A percentile compares a stretch with the other conserved stretches of the same genome.
Conservation (phyloP, 2,329 filamentous ascomycete species). For the Ophiocordyceps unilateralis region DNA sequence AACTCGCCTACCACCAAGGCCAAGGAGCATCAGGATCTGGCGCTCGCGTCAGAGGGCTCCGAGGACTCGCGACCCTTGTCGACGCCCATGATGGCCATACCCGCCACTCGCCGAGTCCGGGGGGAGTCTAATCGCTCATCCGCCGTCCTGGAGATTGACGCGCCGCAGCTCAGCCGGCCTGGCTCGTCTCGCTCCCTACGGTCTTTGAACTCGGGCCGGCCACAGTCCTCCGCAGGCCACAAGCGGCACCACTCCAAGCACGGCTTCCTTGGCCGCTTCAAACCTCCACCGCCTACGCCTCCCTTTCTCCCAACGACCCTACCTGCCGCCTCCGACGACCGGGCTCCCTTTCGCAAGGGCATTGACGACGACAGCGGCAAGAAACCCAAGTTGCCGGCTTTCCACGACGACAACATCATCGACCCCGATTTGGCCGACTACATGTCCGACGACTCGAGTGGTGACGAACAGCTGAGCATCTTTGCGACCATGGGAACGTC, state of each 20-base stretch:
- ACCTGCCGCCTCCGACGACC: slow-evolving; percentile 44
- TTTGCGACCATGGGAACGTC: slow-evolving; percentile 58
- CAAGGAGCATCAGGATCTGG: slow-evolving; percentile 19
- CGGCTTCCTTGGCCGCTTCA: slow-evolving; percentile 63
- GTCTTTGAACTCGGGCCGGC: slow-evolving; percentile 49
- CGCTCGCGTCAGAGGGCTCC: slow-evolving; percentile 21
- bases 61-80: slow-evolving; percentile 36
- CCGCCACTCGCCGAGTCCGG: slow-evolving; percentile 45
- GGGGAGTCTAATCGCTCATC: slow-evolving; percentile 76
- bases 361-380: slow-evolving; percentile 47
- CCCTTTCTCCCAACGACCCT: neutral
- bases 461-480: slow-evolving; percentile 79
- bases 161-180: slow-evolving; percentile 71
- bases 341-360: slow-evolving; percentile 71
- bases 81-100: slow-evolving; percentile 58
- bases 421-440: slow-evolving; percentile 91
- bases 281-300: slow-evolving; percentile 26
- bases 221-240: slow-evolving; percentile 58
- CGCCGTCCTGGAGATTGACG: slow-evolving; percentile 77
- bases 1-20: slow-evolving; percentile 13
- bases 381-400: slow-evolving; percentile 63
- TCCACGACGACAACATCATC: slow-evolving; percentile 96
- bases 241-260: slow-evolving; percentile 79
- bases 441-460: slow-evolving; percentile 89
- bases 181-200: slow-evolving; percentile 81